These are phyloP conservation scores for Aspergillus pseudotamarii DNA, from an alignment of 2,329 filamentous ascomycete genomes.

Conservation along the genomic window DNA sequence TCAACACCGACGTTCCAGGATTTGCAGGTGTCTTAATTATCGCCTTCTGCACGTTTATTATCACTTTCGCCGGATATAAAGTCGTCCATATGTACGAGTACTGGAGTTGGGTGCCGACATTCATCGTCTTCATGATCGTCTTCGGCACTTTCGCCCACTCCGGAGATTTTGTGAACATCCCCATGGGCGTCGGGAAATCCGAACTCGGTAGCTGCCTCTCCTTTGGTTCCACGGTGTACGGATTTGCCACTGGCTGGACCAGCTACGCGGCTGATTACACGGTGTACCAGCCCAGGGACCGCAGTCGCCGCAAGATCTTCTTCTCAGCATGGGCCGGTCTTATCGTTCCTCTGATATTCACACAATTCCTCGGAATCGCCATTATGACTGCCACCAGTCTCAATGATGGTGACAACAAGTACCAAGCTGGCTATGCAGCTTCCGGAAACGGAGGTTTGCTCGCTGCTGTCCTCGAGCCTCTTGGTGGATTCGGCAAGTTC, in stretches of 20 bases:
- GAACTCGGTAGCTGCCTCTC: conserved; percentile 67
- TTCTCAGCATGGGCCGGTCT: conserved; percentile 70
- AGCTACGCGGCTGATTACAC: conserved; percentile 77
- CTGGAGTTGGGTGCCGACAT: conserved; percentile 73
- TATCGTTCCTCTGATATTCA: conserved; percentile 72
- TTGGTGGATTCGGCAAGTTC: conserved; percentile 72
- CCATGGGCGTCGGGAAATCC: conserved; percentile 60
- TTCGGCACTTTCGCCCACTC: conserved; percentile 69
- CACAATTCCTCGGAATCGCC: conserved; percentile 71
- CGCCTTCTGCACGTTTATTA: conserved; percentile 65
- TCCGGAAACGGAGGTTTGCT: conserved; percentile 69
- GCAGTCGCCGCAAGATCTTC: conserved; percentile 66
- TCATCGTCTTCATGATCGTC: conserved; percentile 73
- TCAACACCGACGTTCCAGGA: conserved; percentile 70
- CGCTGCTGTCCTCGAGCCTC: conserved; percentile 63
- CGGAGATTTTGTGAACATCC: conserved; percentile 64
- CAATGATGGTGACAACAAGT: conserved; percentile 58
- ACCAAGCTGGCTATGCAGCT: conserved; percentile 56
- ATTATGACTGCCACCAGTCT: conserved; percentile 65
- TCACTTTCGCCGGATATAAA: conserved; percentile 76
- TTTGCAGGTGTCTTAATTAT: conserved; percentile 77
- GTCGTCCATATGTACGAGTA: conserved; percentile 77
- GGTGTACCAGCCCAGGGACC: conserved; percentile 70
- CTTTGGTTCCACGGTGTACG: conserved; percentile 67
- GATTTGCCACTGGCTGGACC: conserved; percentile 74